Evolutionary conservation across 2,329 filamentous ascomycete genomes (phyloP), one percentile per base, ranked within the genome.

Genomic region (Malbranchea zuffiana): DNA sequence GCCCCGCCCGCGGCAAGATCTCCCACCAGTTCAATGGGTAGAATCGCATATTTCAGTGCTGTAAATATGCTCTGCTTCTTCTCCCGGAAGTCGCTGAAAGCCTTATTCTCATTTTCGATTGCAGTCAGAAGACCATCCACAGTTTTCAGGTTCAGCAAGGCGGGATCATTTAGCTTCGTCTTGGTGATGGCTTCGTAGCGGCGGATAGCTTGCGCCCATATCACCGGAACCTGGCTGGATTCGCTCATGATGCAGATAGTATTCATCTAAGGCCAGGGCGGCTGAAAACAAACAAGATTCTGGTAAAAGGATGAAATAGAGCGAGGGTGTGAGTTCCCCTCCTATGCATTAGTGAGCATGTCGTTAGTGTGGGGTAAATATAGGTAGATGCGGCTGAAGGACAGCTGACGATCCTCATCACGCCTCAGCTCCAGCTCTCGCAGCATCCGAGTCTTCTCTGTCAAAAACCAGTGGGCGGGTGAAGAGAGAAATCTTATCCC

Each of bases 1-100:
- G 58, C 56, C 0, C 53, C 56, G 5, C 61, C 62, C 6, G 56
- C 51, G 11, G 59, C 50, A 6, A 63, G 51, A 18, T 58, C 54
- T 1, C 63, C 63, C 11, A 67, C 51, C 4, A 57, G 33, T 43
- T 67, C 60, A 10, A 68, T 46, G 1, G 65, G 63, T 20, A 35
- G 44, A 25, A 46, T 24, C 8, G 44, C 44, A 20, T 24, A 29
- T 21, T 37, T 21, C 28, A 65, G 34, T 13, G 50, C 52, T 27
- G 54, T 47, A 32, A 62, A 64, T 19, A 66, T 41, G 11, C 42
- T 44, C 17, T 57, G 53, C 0, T 54, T 48, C 36, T 51, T 60
- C 20, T 52, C 53, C 6, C 62, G 56, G 35, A 65, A 65, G n/a
- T 50, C 42, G 4, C 42, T 27, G 30, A 65, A 65, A 16, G 53